Evolutionary conservation across 2,329 filamentous ascomycete genomes (phyloP).

Genomic region (Aspergillus carbonarius): DNA sequence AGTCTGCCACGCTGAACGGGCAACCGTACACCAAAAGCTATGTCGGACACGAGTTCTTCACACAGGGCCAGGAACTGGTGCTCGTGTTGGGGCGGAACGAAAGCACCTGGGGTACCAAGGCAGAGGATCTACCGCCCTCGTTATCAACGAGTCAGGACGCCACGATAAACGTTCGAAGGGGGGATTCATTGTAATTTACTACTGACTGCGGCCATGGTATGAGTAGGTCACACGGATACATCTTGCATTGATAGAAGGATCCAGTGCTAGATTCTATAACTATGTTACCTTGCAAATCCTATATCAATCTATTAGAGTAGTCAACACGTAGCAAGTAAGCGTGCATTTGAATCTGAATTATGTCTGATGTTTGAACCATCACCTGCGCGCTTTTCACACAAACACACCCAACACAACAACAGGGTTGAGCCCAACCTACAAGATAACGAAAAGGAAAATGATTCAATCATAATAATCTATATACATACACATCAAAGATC

Average conservation of each 20-base stretch:
- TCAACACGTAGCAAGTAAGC: too few species aligned
- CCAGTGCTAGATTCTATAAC: too few species aligned
- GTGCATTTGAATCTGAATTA: too few species aligned
- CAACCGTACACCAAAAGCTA: slow-evolving; percentile 62
- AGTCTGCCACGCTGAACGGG: slow-evolving; percentile 64
- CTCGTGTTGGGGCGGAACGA: slow-evolving; percentile 61
- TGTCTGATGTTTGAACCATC: not conserved
- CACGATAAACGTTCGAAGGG: not conserved
- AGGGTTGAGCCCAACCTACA: not conserved
- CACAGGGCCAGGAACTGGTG: slow-evolving; percentile 63
- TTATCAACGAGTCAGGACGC: slow-evolving; percentile 15
- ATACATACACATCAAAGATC: not conserved
- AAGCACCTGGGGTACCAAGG: slow-evolving; percentile 63
- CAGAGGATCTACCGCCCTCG: slow-evolving; percentile 64
- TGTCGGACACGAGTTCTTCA: slow-evolving; percentile 67
- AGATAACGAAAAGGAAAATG: not conserved
- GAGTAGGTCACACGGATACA: too few species aligned
- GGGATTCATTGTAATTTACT: not conserved
- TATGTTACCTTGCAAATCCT: too few species aligned
- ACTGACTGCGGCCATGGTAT: too few species aligned
- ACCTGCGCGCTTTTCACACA: not conserved
- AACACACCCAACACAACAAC: not conserved
- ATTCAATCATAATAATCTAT: not conserved
- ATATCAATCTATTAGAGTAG: too few species aligned
- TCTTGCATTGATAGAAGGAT: too few species aligned